phyloP scores from a whole-genome alignment of 371 early-diverging fungal species.

The Mucor lusitanicus region DNA sequence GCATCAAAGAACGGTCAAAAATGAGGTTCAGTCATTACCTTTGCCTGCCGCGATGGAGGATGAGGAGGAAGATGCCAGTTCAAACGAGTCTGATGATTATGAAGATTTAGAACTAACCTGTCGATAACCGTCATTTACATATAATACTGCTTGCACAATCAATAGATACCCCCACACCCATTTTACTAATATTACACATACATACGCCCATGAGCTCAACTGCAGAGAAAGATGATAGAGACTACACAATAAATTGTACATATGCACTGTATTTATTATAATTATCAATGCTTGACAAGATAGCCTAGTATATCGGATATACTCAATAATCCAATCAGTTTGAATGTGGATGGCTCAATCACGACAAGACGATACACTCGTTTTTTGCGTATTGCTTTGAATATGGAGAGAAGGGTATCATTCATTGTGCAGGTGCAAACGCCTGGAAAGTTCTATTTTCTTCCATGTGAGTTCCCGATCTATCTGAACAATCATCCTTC shows the following conservation, averaged over 20 bases:
- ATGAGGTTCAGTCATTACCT: background rate
- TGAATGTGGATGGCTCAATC: conserved; percentile 69
- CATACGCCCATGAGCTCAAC: background rate
- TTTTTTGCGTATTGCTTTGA: conserved; percentile 74
- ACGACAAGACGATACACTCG: conserved; percentile 85
- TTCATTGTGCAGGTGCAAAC: conserved; percentile 81
- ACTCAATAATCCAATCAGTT: conserved; percentile 76
- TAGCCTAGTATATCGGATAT: conserved; percentile 79
- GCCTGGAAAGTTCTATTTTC: conserved; percentile 71
- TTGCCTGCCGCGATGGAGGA: background rate
- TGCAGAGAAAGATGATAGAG: background rate
- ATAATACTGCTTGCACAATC: background rate
- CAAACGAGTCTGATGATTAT: too few relatives aligned
- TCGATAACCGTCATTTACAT: background rate
- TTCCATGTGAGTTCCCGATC: background rate
- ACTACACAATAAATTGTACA: conserved; percentile 2
- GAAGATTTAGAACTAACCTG: background rate
- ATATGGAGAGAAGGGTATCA: conserved; percentile 80
- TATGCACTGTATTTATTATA: background rate
- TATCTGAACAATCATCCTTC: too few relatives aligned
- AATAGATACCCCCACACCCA: background rate
- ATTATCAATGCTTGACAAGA: conserved; percentile 37
- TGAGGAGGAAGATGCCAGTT: background rate
- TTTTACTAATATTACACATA: background rate
- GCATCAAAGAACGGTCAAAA: background rate